Evolutionary conservation across 331 rosid species (phyloP).

Genomic region (Spiraea crenata): DNA sequence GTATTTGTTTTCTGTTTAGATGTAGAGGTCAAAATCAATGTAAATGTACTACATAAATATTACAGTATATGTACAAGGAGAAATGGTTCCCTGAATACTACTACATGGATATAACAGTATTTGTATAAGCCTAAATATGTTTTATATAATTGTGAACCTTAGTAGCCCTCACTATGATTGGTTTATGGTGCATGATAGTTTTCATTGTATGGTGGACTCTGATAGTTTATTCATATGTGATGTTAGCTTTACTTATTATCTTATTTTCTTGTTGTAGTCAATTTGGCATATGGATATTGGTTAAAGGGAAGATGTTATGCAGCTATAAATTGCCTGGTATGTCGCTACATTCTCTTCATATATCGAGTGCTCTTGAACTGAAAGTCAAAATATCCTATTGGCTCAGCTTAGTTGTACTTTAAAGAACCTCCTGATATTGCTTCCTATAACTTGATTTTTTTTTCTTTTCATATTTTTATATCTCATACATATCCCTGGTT

Average conservation of each 20-base stretch:
- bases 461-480: background rate
- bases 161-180: background rate
- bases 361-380: background rate
- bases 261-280: conserved; percentile 53
- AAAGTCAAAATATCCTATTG: background rate
- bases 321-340: conserved; percentile 78
- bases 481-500: conserved; percentile 27
- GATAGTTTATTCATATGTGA: conserved; percentile 6
- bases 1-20: conserved; percentile 2
- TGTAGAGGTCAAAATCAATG: background rate
- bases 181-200: background rate
- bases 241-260: conserved; percentile 1
- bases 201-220: background rate
- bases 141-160: background rate
- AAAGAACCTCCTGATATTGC: background rate
- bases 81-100: background rate
- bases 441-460: background rate
- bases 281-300: conserved; percentile 89
- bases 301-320: conserved; percentile 63
- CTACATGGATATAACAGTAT: background rate
- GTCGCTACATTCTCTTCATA: conserved; percentile 10
- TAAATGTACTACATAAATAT: background rate
- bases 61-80: background rate
- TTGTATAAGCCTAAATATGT: background rate
- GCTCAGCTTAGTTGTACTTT: background rate